Base-by-base conservation (phyloP, 371 early-diverging fungal species). In the Funneliformis caledonium region DNA sequence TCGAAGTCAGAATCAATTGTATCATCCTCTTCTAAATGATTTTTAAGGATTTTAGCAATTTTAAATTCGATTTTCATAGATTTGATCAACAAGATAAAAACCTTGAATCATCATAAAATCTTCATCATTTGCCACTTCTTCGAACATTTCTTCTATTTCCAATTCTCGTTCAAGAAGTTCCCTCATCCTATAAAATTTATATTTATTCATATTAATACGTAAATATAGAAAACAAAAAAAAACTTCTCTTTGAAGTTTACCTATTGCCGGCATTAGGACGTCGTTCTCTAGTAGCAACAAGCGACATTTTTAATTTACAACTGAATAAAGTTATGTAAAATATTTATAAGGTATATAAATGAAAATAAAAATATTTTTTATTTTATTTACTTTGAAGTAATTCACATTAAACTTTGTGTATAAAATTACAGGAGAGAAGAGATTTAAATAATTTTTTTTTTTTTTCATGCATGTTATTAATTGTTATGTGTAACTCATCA, bases 1-100 rank as follows among this genome's bases (percentile, higher is more conserved):
- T 91, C 88, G 80, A 92, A 91, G 65, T 91, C 92, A 61, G 92
- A 91, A 83, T 92, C 92, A 0, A 91, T 82, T 33, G 86, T 83
- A 82, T 92, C 90, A 37, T 88, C 91, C 60, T 89, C 86, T 43
- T 50, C 50, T 59, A 70, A 45, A 47, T 64, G 9, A 19, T n/a
- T 82, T 11, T 82, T 83, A 78, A 80, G 10, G 59, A 83, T 81
- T 50, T 42, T 68, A 16, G 60, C 22, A 65, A 52, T 8, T 11
- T 65, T 62, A 16, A 6, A 60, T 56, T 6, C 42, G 5, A 48
- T 22, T 59, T 10, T 33, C 10, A 26, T 22, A 26, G n/a, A 47
- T 65, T 60, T n/a, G 11, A 4, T 42, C 52, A 59, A 5, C 9
- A 61, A 76, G 76, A 81, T 78, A 26, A 56, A 80, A 85, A 85